Conservation (phyloP, 1,139 yeast species). For the Saccharomyces hybrid region DNA sequence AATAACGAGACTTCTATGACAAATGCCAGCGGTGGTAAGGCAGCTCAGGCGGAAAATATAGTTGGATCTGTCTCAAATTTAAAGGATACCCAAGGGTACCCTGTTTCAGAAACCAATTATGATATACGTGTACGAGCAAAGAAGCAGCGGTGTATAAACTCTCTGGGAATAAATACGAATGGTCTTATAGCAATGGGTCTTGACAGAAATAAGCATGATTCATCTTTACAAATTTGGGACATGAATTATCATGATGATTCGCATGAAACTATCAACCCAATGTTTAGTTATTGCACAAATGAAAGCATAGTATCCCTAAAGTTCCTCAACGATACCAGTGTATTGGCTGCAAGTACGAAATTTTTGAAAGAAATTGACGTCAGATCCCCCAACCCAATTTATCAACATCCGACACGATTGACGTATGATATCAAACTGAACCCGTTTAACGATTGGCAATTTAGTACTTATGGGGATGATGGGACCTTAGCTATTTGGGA, state of each 20-base stretch:
- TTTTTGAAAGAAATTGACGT: conserved; percentile 71
- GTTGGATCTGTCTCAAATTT: neutral
- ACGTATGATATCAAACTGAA: conserved; percentile 63
- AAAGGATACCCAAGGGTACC: conserved; percentile 7
- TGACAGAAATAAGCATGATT: conserved; percentile 73
- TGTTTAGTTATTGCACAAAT: conserved; percentile 56
- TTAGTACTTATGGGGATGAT: conserved; percentile 73
- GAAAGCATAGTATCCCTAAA: conserved; percentile 65
- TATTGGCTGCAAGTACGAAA: conserved; percentile 73
- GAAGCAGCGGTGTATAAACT: conserved; percentile 67
- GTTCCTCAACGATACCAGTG: conserved; percentile 54
- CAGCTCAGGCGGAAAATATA: conserved; percentile 1
- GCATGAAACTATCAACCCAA: conserved; percentile 43
- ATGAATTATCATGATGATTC: conserved; percentile 44
- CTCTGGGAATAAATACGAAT: conserved; percentile 58
- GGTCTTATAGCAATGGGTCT: conserved; percentile 71
- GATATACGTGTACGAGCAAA: conserved; percentile 44
- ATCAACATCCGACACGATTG: conserved; percentile 70
- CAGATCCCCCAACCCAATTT: conserved; percentile 58
- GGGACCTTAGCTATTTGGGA: conserved; percentile 88
- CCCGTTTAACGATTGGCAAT: conserved; percentile 55
- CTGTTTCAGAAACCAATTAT: conserved; percentile 11
- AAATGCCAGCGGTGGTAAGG: conserved; percentile 2
- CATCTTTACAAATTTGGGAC: conserved; percentile 76
- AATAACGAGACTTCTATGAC: neutral